These are phyloP conservation scores for Multifurca ochricompacta DNA, from an alignment of 768 basidiomycete genomes.

Conservation along the genomic window DNA sequence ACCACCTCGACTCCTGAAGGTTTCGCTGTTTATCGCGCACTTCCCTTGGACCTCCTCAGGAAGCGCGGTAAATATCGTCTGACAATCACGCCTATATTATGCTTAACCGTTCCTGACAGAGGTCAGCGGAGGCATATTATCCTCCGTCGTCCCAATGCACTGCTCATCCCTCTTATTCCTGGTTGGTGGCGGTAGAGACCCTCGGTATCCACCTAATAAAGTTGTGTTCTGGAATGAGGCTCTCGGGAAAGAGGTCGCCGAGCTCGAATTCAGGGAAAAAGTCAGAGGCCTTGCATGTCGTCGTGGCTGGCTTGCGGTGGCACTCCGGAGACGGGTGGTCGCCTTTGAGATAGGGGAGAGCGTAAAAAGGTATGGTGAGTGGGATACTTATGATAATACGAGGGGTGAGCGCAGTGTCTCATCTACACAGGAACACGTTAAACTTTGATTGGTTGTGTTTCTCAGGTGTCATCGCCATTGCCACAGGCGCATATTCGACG, in stretches of 20 bases:
- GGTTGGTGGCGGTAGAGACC: constrained; percentile 80
- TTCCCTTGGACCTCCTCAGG: constrained; percentile 68
- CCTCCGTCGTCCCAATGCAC: constrained; percentile 72
- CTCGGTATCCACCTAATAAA: constrained; percentile 87
- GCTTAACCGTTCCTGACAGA: constrained; percentile 38
- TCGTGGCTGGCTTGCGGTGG: constrained; percentile 78
- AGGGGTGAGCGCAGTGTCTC: constrained; percentile 45
- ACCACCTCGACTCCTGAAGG: constrained; percentile 72
- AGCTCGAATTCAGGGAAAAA: constrained; percentile 81
- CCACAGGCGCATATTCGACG: constrained; percentile 69
- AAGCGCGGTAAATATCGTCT: constrained; percentile 56
- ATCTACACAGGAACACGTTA: not conserved
- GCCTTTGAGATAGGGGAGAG: constrained; percentile 63
- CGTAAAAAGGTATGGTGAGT: constrained; percentile 61
- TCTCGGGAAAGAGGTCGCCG: constrained; percentile 68
- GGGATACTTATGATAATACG: constrained; percentile 84
- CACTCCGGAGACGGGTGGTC: constrained; percentile 69
- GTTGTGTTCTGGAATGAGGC: constrained; percentile 86
- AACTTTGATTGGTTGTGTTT: not conserved
- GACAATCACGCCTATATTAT: constrained; percentile 2
- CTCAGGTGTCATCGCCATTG: constrained; percentile 72
- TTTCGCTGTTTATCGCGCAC: constrained; percentile 74
- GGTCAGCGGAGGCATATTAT: constrained; percentile 68
- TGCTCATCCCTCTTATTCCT: constrained; percentile 79
- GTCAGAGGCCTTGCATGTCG: constrained; percentile 75